A percentile compares a stretch with the other conserved stretches of the same genome.
Conservation (phyloP, 352 stramenopile genomes). For the Phytophthora pisi region DNA sequence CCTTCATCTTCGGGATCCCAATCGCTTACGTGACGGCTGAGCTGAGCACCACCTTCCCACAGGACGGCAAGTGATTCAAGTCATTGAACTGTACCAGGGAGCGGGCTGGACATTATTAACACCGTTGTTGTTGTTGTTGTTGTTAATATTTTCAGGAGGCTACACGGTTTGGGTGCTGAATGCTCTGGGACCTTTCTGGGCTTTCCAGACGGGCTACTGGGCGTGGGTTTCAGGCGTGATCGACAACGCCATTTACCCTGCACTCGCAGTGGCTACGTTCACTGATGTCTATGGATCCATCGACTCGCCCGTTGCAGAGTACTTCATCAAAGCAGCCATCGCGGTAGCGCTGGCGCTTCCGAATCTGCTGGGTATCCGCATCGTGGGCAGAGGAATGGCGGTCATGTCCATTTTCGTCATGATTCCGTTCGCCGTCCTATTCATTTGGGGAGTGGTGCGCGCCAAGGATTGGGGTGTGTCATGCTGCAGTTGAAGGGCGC, state of each 20-base stretch:
- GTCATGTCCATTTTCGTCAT: conserved; percentile 88
- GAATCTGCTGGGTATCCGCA: conserved; percentile 38
- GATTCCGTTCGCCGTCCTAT: conserved; percentile 90
- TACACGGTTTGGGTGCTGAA: conserved; percentile 93
- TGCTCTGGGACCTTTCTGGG: conserved; percentile 90
- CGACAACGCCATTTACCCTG: conserved; percentile 94
- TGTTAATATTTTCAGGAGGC: conserved; percentile 35
- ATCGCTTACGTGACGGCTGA: conserved; percentile 94
- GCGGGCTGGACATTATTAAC: not conserved
- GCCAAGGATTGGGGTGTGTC: conserved; percentile 45
- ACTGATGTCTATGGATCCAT: conserved; percentile 48
- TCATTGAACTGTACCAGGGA: not conserved
- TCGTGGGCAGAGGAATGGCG: conserved; percentile 83
- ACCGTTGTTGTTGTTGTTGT: conserved; percentile 11
- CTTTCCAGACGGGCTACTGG: conserved; percentile 78
- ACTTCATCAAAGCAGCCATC: conserved; percentile 52
- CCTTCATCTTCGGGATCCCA: conserved; percentile 90
- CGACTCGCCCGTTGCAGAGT: conserved; percentile 35
- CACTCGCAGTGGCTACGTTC: conserved; percentile 63
- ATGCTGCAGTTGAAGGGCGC: no score
- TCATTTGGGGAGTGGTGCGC: conserved; percentile 40
- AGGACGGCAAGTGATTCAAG: conserved; percentile 47
- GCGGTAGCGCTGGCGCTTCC: conserved; percentile 48
- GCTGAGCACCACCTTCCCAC: conserved; percentile 89
- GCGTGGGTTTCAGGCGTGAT: conserved; percentile 90